These are phyloP conservation scores for Dichotomopilus funicola DNA, from an alignment of 2,329 filamentous ascomycete species.

Conservation along the genomic window DNA sequence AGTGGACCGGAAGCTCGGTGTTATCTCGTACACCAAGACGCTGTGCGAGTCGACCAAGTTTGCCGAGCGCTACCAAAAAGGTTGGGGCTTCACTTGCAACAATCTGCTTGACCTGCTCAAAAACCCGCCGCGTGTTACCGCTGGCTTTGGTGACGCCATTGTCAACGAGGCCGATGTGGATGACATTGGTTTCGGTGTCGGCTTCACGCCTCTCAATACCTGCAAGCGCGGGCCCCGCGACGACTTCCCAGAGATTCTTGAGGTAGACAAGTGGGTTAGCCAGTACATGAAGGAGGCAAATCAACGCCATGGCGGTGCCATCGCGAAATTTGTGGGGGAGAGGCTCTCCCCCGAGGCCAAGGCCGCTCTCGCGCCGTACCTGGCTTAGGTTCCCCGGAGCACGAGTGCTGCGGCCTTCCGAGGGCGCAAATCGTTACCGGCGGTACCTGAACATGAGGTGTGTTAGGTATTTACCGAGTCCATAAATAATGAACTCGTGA, in stretches of 20 bases:
- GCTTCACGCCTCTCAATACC: slow-evolving; percentile 89
- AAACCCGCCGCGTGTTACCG: slow-evolving; percentile 68
- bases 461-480: too few species aligned
- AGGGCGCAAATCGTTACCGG: too few species aligned
- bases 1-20: slow-evolving; percentile 85
- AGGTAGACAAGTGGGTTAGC: slow-evolving; percentile 79
- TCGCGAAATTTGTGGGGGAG: slow-evolving; percentile 65
- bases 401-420: too few species aligned
- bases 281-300: slow-evolving; percentile 73
- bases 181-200: slow-evolving; percentile 89
- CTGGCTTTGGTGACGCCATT: slow-evolving; percentile 63
- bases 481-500: too few species aligned
- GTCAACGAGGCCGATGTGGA: slow-evolving; percentile 88
- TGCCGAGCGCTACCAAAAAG: slow-evolving; percentile 72
- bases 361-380: slow-evolving; percentile 45
- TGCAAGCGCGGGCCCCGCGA: slow-evolving; percentile 70
- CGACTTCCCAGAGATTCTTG: slow-evolving; percentile 77
- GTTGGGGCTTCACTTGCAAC: slow-evolving; percentile 86
- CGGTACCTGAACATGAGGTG: too few species aligned
- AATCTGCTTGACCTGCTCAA: slow-evolving; percentile 83
- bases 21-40: slow-evolving; percentile 89
- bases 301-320: slow-evolving; percentile 60
- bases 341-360: slow-evolving; percentile 59
- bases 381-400: slow-evolving; percentile 30
- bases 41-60: slow-evolving; percentile 82